Conservation (phyloP, 768 basidiomycete genomes). For the Lepiota venenata region DNA sequence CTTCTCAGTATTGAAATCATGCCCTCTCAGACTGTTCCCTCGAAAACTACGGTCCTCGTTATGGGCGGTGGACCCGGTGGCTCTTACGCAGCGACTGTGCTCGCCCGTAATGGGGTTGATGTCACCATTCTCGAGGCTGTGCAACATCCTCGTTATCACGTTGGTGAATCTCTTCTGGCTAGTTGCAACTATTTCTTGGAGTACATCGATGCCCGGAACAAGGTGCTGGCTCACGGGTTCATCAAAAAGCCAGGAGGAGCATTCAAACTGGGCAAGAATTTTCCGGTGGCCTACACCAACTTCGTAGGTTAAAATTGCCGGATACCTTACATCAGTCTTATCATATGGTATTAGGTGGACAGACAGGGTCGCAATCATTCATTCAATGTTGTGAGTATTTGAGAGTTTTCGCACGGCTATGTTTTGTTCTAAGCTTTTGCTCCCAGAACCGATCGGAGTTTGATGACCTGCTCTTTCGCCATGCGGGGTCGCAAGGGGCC, state of each 20-base stretch:
- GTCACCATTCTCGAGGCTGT: no score
- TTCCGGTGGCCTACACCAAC: conserved; percentile 35
- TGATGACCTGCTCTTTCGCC: conserved; percentile 54
- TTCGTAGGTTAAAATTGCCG: conserved; percentile 38
- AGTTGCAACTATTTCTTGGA: conserved; percentile 29
- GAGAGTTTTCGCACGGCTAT: no score
- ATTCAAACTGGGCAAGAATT: conserved; percentile 54
- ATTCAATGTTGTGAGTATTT: conserved; percentile 57
- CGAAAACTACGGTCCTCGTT: no score
- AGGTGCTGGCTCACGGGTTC: conserved; percentile 29
- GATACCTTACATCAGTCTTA: conserved; percentile 43
- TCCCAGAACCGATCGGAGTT: conserved; percentile 52
- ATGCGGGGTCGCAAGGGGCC: conserved; percentile 46
- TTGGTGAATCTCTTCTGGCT: conserved; percentile 34
- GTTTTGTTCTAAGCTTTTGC: not conserved
- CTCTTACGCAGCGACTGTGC: no score
- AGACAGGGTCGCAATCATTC: conserved; percentile 32
- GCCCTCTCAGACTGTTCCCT: no score
- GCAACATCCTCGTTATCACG: conserved; percentile 27
- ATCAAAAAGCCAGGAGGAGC: conserved; percentile 52
- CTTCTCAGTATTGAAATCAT: no score
- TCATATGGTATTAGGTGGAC: conserved; percentile 36
- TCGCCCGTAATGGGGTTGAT: no score
- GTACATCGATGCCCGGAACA: conserved; percentile 27
- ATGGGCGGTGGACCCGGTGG: no score